Base-by-base conservation (phyloP, 2,329 filamentous ascomycete species). In the Fusarium secorum region DNA sequence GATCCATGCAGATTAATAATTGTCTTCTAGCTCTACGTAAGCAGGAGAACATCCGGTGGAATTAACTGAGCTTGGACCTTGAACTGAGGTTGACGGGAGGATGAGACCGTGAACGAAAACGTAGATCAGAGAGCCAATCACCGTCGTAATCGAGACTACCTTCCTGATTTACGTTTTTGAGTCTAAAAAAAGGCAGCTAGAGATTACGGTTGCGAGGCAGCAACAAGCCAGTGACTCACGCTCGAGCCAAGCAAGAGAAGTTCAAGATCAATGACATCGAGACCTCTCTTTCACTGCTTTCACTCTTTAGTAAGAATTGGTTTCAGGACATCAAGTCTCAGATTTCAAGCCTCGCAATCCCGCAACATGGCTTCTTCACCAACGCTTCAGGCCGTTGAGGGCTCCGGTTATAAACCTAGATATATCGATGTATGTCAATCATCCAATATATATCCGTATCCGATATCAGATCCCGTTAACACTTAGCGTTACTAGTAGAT, bases 361-460 rank as follows among this genome's bases (percentile, higher is more conserved):
- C 51, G 55, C 64, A 73, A 64, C 33, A 80, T 80, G 79, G 74
- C 75, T 64, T 73, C 76, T 33, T 60, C 68, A 63, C 70, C 76
- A 57, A 58, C 64, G 42, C 49, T 66, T 28, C 72, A 70, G 59
- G 60, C 68, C 33, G 52, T 61, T 44, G 59, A 58, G 42, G 64
- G 35, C 57, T 57, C 74, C 26, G 41, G 65, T 42, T 81, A 81
- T 63, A 74, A 66, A 17, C 87, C 87, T 15, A 83, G 87, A 76
- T 91, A 89, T 74, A 86, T 90, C 67, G 89, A 91, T 86, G 89
- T 90, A 83, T 76, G 85, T 68, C 30, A 51, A 39, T 11, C 45
- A 35, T 30, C 28, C 17, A 20, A 53, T 45, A 22, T 59, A 49
- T 36, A 48, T 69, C 42, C 24, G 42, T 42, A 42, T 45, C 38